Evolutionary conservation across 2,329 filamentous ascomycete genomes (phyloP), one percentile per base, ranked within the genome.

Genomic region (Leptographium radiaticola): DNA sequence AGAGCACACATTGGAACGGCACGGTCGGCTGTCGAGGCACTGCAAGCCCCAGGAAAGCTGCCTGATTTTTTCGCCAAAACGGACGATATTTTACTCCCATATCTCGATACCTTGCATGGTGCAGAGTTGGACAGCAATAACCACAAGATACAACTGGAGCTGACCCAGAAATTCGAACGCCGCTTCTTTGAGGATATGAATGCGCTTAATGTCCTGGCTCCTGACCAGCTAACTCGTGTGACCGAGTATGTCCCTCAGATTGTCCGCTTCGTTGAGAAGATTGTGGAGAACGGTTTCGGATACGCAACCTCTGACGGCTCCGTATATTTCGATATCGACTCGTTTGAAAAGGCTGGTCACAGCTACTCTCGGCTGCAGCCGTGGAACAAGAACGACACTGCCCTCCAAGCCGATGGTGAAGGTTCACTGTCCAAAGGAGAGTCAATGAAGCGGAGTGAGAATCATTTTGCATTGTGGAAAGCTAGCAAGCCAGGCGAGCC

Each of bases 71-170:
- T 25, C 42, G n/a, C n/a, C 42, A 44, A 44, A n/a, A 25, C 42
- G 20, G 16, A 25, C 42, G 42, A 44, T 25, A 20, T 44, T 44
- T 13, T 44, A n/a, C 42, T 44, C 16, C 18, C 42, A 20, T 25
- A 44, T 12, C 42, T 44, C 42, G 16, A 44, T 25, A n/a, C 42
- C 42, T 25, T 44, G n/a, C 42, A 44, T 44, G n/a, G 42, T 25
- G 42, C 42, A 10, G 42, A 44, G 42, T 7, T 44, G n/a, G 42
- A 44, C 42, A 25, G 12, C 18, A 44, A 74, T 33, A 76, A 85
- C 58, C 77, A 84, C 63, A 71, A 72, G 12, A 79, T 86, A 42
- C 86, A 84, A 65, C 80, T 78, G 10, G 76, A 76, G 53, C 70
- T 86, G 8, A 42, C 11, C 39, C 13, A 42, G 16, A 42, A 42